A percentile compares a stretch with the other conserved stretches of the same genome.
These are phyloP conservation scores for Austropuccinia psidii DNA, from an alignment of 1,284 basidiomycete species.

Conservation along the genomic window DNA sequence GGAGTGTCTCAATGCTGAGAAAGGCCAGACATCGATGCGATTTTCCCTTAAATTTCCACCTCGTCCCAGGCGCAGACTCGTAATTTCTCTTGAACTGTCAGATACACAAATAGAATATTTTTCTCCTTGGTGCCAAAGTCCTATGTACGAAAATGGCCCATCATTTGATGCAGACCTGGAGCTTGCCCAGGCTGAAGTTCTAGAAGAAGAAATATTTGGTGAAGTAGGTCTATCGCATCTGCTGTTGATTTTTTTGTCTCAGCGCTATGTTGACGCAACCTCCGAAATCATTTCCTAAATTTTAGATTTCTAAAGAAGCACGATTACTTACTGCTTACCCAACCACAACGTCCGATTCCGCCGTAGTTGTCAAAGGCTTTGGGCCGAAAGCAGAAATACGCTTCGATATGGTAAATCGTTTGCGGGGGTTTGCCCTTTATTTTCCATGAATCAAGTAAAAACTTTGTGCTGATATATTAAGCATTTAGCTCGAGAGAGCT, in stretches of 20 bases:
- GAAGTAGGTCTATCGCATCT: constrained; percentile 8
- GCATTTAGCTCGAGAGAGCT: constrained; percentile 18
- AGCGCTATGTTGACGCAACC: neutral
- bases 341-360: constrained; percentile 17
- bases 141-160: neutral
- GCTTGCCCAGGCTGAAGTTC: constrained; percentile 20
- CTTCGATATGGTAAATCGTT: constrained; percentile 28
- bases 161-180: constrained; percentile 4
- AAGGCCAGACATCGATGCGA: neutral
- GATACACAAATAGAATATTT: constrained; percentile 5
- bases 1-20: neutral
- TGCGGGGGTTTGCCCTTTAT: neutral
- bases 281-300: neutral
- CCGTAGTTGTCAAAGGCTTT: constrained; percentile 24
- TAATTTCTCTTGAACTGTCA: neutral
- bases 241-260: too few species aligned
- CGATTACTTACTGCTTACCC: constrained; percentile 6
- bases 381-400: constrained; percentile 14
- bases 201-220: constrained; percentile 36
- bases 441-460: neutral
- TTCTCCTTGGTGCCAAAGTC: constrained; percentile 18
- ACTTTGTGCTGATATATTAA: neutral
- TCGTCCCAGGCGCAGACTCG: constrained; percentile 22
- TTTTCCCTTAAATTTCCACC: constrained; percentile 17
- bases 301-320: constrained; percentile 32